Conservation (phyloP, 2,329 filamentous ascomycete species). For the Daldinia sp. region DNA sequence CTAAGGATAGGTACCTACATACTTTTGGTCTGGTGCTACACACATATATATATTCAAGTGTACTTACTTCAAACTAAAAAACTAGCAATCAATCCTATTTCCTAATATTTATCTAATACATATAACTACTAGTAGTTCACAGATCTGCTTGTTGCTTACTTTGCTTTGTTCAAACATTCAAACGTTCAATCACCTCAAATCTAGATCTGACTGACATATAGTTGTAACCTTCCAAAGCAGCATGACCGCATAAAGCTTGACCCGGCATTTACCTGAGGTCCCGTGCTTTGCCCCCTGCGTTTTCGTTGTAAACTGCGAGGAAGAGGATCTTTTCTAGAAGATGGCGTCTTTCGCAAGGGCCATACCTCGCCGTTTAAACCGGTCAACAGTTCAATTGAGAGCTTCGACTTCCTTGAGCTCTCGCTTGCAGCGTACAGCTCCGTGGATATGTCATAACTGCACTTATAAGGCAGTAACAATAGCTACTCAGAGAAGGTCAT, state of each 20-base stretch:
- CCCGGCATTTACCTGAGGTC: constrained; percentile 15
- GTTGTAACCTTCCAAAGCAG: constrained; percentile 18
- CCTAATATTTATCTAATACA: constrained; percentile 10
- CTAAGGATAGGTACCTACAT: background rate
- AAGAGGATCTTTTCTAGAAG: background rate
- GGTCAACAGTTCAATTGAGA: constrained; percentile 48
- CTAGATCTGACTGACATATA: constrained; percentile 6
- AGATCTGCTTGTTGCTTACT: constrained; percentile 3
- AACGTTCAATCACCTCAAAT: constrained; percentile 15
- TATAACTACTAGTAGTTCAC: background rate
- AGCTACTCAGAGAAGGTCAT: constrained; percentile 33
- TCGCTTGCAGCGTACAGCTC: constrained; percentile 33
- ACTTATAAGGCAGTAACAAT: constrained; percentile 31
- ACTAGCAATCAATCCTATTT: background rate
- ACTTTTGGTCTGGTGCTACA: background rate
- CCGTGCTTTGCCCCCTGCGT: constrained; percentile 1
- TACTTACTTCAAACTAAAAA: background rate
- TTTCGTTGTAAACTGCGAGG: constrained; percentile 16
- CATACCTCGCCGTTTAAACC: constrained; percentile 49
- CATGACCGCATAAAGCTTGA: constrained; percentile 36
- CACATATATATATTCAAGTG: background rate
- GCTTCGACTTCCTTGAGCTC: constrained; percentile 39
- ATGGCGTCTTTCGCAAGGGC: constrained; percentile 49
- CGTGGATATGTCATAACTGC: constrained; percentile 45
- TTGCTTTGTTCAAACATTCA: background rate